phyloP scores from a whole-genome alignment of 352 stramenopile species.

The Pythium aphanidermatum region DNA sequence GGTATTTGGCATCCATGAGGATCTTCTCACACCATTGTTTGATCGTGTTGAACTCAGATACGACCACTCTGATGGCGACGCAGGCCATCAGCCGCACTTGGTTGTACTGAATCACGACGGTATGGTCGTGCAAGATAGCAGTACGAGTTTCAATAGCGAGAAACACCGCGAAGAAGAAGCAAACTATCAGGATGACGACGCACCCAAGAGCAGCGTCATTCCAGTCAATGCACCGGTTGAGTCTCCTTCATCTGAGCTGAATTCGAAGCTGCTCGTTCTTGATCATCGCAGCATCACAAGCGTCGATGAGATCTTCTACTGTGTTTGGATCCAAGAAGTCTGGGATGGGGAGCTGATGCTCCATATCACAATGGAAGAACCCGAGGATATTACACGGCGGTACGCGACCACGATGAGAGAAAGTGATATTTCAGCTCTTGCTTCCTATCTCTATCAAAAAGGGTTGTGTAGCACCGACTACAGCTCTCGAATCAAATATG shows the following conservation, averaged over 20 bases:
- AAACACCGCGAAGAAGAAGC: neutral
- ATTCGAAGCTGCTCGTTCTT: no score
- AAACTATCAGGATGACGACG: no score
- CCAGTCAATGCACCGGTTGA: no score
- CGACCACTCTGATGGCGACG: no score
- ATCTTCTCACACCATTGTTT: slow-evolving; percentile 40
- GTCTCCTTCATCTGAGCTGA: no score
- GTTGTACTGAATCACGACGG: slow-evolving; percentile 6
- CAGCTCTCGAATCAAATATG: slow-evolving; percentile 20
- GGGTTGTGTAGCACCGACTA: slow-evolving; percentile 15
- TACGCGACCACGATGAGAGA: slow-evolving; percentile 30
- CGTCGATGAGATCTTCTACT: slow-evolving; percentile 46
- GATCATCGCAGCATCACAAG: slow-evolving; percentile 48
- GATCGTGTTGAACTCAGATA: slow-evolving; percentile 19
- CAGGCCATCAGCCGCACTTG: neutral
- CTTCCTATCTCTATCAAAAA: slow-evolving; percentile 20
- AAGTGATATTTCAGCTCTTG: slow-evolving; percentile 27
- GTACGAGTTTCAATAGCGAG: neutral
- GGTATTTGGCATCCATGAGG: slow-evolving; percentile 47
- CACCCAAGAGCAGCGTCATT: no score
- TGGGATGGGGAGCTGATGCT: slow-evolving; percentile 64
- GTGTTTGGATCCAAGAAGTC: slow-evolving; percentile 46
- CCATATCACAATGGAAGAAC: slow-evolving; percentile 48
- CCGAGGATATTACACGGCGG: slow-evolving; percentile 27
- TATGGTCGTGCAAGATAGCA: no score